Evolutionary conservation across 2,329 filamentous ascomycete genomes (phyloP), one percentile per base, ranked within the genome.

Genomic region (Acephala macrosclerotiorum): DNA sequence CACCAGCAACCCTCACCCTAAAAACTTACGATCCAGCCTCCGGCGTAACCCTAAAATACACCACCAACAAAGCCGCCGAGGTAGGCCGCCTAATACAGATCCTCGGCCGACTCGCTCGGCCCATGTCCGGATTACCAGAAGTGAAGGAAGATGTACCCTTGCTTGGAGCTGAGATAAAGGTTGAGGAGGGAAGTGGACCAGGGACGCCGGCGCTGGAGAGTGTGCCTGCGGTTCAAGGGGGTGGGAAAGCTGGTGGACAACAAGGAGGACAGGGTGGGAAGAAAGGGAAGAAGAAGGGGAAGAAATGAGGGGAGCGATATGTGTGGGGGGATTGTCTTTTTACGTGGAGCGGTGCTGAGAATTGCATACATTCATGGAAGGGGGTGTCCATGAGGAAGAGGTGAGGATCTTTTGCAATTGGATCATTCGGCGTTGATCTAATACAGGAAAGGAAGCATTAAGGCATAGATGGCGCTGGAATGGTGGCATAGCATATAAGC

Each of bases 21-120:
- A 98, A 97, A 82, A 96, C 96, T 4, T 98, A 89, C 81, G 93
- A 97, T 78, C 91, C 96, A 0, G 82, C 82, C 49, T 91, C 89
- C 62, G 96, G 96, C 75, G 89, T 90, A 65, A 90, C 90, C 67
- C 85, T 99, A 69, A 97, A 97, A 81, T 98, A 97, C 83, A 86
- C 88, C 77, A 99, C 96, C 40, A 91, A 90, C 76, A 97, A 97
- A 80, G 93, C 91, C 22, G 92, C 93, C 22, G 95, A 98, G 80
- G 94, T 99, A 11, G 90, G 91, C 26, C 85, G 96, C 33, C 80
- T 99, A 73, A 87, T 99, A 64, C 87, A 88, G 60, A 75, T 90
- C 51, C 79, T 99, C 68, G 94, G 93, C 0, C 85, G 87, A 64
- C 79, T 97, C 71, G 93, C 90, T n/a, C 85, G 89, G 62, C 86